phyloP scores from a whole-genome alignment of 1,284 basidiomycete genomes.

The Leucoagaricus sp. region DNA sequence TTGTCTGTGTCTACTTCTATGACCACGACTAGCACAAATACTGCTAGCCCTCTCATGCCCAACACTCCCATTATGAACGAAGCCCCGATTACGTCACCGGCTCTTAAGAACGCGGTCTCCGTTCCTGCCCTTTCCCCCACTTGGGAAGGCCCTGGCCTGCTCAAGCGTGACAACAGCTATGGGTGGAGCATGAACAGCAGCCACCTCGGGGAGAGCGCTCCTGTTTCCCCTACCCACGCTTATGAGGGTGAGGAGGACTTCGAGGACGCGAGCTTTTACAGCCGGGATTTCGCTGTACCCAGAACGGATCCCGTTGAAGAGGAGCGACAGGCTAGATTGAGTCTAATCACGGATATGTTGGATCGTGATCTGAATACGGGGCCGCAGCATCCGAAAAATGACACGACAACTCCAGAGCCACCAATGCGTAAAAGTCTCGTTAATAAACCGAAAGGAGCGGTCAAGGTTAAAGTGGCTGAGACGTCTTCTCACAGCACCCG shows the following conservation, averaged over 20 bases:
- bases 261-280: constrained; percentile 7
- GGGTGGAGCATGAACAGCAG: background rate
- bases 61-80: constrained; percentile 4
- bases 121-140: constrained; percentile 7
- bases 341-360: constrained; percentile 14
- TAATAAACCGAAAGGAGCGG: background rate
- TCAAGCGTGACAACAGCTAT: constrained; percentile 3
- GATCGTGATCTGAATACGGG: constrained; percentile 7
- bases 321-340: constrained; percentile 9
- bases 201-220: background rate
- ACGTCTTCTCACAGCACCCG: background rate
- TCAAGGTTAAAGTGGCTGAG: background rate
- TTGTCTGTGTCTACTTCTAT: constrained; percentile 11
- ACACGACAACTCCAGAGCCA: background rate
- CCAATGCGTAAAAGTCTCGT: background rate
- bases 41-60: constrained; percentile 12
- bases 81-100: background rate
- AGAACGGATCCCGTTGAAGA: background rate
- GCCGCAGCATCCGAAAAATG: background rate
- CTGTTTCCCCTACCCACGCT: background rate
- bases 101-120: constrained; percentile 9
- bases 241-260: constrained; percentile 5
- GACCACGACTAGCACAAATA: constrained; percentile 5
- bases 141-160: constrained; percentile 5
- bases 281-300: background rate